Percentiles rank a stretch among this genome's conserved stretches.
Evolutionary conservation across 1,139 yeast genomes (phyloP).

Genomic region (Protomyces macrosporus): DNA sequence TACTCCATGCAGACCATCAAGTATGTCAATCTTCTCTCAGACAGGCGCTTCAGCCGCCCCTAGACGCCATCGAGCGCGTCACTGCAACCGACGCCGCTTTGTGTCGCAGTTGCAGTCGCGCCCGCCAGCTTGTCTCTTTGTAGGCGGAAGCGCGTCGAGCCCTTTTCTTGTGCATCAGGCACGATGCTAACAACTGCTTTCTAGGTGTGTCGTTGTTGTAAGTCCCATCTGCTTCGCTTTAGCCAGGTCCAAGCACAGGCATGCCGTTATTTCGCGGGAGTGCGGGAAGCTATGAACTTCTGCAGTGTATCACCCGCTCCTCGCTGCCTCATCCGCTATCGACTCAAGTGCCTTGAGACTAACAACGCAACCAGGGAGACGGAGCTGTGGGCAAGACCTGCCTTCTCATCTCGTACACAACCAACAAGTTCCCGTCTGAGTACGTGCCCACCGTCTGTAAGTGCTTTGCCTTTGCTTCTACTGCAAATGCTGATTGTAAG

Average conservation of each 20-base stretch:
- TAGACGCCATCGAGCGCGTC: background rate
- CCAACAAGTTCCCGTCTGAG: constrained; percentile 81
- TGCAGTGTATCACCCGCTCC: too few species aligned
- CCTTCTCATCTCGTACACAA: constrained; percentile 81
- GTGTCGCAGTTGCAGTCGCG: background rate
- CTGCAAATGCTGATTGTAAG: constrained; percentile 34
- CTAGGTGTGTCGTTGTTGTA: constrained; percentile 1
- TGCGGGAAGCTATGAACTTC: too few species aligned
- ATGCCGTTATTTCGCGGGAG: too few species aligned
- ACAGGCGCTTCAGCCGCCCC: background rate
- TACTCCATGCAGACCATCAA: background rate
- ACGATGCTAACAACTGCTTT: background rate
- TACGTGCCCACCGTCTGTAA: constrained; percentile 70
- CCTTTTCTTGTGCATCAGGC: too few species aligned
- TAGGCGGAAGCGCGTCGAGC: too few species aligned
- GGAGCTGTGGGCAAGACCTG: constrained; percentile 97
- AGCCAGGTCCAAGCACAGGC: too few species aligned
- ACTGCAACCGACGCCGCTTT: too few species aligned
- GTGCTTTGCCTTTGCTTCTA: background rate
- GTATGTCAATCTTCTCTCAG: background rate
- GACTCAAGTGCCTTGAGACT: too few species aligned
- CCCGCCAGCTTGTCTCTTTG: background rate
- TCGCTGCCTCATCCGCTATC: too few species aligned
- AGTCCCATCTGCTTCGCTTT: background rate
- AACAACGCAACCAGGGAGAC: constrained; percentile 59